Base-by-base conservation (phyloP, 2,329 filamentous ascomycete genomes). In the Harringtonia lauricola region DNA sequence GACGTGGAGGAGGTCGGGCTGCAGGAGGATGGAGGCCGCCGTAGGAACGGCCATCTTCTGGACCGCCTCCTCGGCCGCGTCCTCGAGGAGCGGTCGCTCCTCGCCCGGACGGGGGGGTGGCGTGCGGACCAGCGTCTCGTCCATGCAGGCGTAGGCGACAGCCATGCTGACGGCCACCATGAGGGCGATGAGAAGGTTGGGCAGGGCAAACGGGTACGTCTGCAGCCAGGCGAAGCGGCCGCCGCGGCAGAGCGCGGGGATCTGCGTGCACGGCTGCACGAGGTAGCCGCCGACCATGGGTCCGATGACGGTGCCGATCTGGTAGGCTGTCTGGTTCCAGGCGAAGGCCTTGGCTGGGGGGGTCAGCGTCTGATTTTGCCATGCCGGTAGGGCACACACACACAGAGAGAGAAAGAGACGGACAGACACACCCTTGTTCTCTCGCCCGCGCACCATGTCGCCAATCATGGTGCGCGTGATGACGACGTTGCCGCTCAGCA, bases 401-500 rank as follows among this genome's bases (percentile, higher is more conserved):
- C 18, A 4, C 3, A 6, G n/a, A n/a, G n/a, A n/a, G n/a, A n/a
- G n/a, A n/a, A n/a, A n/a, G n/a, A n/a, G n/a, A 22, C 6, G 3
- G 3, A 14, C 6, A 10, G n/a, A 17, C 38, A 2, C 21, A 39
- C 38, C 41, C 36, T 42, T 46, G 41, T 49, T 49, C 43, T 49
- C 37, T 2, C 44, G 40, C 14, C 42, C 47, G n/a, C 35, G 33
- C 14, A 46, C 37, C 41, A 49, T 46, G 35, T 49, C 47, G 8
- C 47, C 47, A n/a, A 49, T 49, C 17, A 49, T 49, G 17, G 47
- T 43, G 15, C 47, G 40, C 22, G 47, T 49, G 22, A 46, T 46
- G 3, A 49, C 47, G 1, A 49, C 31, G 31, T 46, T 49, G n/a
- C 47, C 47, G 31, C 47, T 49, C 29, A 46, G 36, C 29, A 49